Conservation (phyloP, 306 rosid genomes). For the Prunus campanulata region DNA sequence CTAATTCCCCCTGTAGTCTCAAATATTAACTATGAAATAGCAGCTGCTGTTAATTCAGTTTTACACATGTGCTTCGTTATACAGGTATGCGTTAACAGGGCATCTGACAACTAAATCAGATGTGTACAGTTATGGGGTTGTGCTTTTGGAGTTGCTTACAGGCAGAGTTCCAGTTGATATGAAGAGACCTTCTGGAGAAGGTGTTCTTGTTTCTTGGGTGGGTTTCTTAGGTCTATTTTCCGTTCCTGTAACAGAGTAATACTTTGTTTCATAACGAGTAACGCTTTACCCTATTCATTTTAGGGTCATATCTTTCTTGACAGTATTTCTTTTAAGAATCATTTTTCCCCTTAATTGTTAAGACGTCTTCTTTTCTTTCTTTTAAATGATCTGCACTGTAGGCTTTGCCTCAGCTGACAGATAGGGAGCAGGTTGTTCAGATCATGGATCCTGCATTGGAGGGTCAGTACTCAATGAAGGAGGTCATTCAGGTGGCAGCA, state of each 20-base stretch:
- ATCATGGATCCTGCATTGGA: conserved; percentile 91
- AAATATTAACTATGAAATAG: conserved; percentile 2
- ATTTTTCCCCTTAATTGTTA: not conserved
- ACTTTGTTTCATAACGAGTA: not conserved
- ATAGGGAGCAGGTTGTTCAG: conserved; percentile 75
- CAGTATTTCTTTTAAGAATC: not conserved
- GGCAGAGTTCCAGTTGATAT: conserved; percentile 95
- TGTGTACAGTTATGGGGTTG: conserved; percentile 90
- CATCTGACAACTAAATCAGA: conserved; percentile 96
- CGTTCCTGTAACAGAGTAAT: not conserved
- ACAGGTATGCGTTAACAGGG: conserved; percentile 94
- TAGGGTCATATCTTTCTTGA: not conserved
- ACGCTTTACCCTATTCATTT: not conserved
- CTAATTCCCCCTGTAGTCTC: not conserved
- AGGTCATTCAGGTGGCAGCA: conserved; percentile 91
- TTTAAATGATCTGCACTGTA: conserved; percentile 19
- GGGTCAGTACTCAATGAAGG: conserved; percentile 91
- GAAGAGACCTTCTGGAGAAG: conserved; percentile 90
- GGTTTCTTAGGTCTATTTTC: conserved; percentile 21
- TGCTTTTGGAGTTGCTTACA: conserved; percentile 87
- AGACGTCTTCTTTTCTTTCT: not conserved
- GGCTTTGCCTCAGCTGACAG: conserved; percentile 89
- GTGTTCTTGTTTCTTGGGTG: conserved; percentile 93
- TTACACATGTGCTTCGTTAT: conserved; percentile 18
- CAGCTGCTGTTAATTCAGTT: not conserved